Conservation (phyloP, 129 eudicot genomes). For the Kitagawia praeruptora region DNA sequence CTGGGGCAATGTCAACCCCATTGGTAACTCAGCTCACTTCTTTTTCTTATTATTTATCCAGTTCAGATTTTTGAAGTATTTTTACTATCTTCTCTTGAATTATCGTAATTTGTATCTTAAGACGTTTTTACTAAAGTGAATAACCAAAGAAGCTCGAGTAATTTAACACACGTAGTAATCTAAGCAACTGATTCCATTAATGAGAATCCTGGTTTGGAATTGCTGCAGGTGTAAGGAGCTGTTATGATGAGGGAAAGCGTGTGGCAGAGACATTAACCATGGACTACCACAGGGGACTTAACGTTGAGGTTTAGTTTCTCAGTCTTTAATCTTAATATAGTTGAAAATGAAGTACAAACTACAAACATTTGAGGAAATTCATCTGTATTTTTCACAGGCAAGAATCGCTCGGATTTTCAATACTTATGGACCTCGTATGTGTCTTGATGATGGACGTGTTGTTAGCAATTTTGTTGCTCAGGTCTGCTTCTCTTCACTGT, state of each 20-base stretch:
- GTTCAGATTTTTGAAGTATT: neutral
- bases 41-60: neutral
- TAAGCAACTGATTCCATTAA: neutral
- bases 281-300: slow-evolving; percentile 50
- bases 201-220: neutral
- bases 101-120: neutral
- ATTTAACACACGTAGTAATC: slow-evolving; percentile 1
- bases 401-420: slow-evolving; percentile 35
- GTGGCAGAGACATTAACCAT: slow-evolving; percentile 71
- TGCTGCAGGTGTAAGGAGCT: slow-evolving; percentile 57
- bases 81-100: neutral
- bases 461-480: slow-evolving; percentile 75
- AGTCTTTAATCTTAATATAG: neutral
- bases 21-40: slow-evolving; percentile 12
- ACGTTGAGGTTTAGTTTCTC: neutral
- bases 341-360: neutral
- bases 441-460: slow-evolving; percentile 36
- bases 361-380: neutral
- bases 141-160: neutral
- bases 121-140: neutral
- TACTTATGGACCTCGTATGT: slow-evolving; percentile 37
- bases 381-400: neutral
- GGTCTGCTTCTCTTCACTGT: slow-evolving; percentile 23
- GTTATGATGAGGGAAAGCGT: slow-evolving; percentile 85
- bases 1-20: slow-evolving; percentile 51